Conservation (phyloP, 2,329 filamentous ascomycete species). For the Myriosclerotinia scirpicola region DNA sequence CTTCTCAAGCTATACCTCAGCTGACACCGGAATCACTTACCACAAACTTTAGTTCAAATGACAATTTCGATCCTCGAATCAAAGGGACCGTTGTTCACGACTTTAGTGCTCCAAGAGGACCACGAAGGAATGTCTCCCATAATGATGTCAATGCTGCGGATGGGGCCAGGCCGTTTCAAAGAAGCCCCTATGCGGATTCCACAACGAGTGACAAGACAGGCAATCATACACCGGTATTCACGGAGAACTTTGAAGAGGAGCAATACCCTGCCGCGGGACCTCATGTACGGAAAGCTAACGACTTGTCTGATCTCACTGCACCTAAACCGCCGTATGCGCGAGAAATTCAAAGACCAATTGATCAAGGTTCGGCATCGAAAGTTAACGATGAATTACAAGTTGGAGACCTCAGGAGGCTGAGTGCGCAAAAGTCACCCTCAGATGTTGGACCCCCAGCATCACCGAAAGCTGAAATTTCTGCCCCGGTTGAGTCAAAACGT, state of each 20-base stretch:
- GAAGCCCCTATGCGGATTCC: slow-evolving; percentile 26
- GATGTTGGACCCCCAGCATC: slow-evolving; percentile 34
- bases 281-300: slow-evolving; percentile 40
- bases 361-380: slow-evolving; percentile 27
- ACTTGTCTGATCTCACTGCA: slow-evolving; percentile 39
- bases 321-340: slow-evolving; percentile 38
- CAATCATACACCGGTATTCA: slow-evolving; percentile 55
- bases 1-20: slow-evolving; percentile 38
- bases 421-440: slow-evolving; percentile 29
- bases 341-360: slow-evolving; percentile 31
- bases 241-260: slow-evolving; percentile 55
- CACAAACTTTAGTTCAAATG: slow-evolving; percentile 37
- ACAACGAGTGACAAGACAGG: slow-evolving; percentile 35
- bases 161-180: slow-evolving; percentile 28
- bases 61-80: slow-evolving; percentile 61
- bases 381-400: slow-evolving; percentile 32
- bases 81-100: slow-evolving; percentile 64
- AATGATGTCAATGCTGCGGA: slow-evolving; percentile 31
- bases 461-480: slow-evolving; percentile 29
- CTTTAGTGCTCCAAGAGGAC: slow-evolving; percentile 59
- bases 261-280: slow-evolving; percentile 41
- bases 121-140: slow-evolving; percentile 45
- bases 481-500: slow-evolving; percentile 27
- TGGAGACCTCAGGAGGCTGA: slow-evolving; percentile 24
- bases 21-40: slow-evolving; percentile 34